phyloP scores from a whole-genome alignment of 2,329 filamentous ascomycete genomes.

The Neonectria neomacrospora region DNA sequence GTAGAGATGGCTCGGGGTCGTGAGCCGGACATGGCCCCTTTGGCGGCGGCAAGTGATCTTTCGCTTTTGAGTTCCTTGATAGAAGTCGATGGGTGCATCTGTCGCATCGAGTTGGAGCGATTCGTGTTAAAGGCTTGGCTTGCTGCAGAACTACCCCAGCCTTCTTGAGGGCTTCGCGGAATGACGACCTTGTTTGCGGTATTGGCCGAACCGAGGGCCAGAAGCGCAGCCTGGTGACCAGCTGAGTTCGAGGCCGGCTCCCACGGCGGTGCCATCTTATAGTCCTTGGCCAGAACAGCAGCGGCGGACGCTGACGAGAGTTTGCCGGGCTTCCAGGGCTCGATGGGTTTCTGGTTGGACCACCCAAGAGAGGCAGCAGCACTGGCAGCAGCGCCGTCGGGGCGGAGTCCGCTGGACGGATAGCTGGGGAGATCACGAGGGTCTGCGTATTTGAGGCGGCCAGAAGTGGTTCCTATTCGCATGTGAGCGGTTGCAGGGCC shows the following conservation, averaged over 20 bases:
- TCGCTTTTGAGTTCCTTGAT: slow-evolving; percentile 62
- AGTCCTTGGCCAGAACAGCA: slow-evolving; percentile 55
- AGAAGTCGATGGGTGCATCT: slow-evolving; percentile 37
- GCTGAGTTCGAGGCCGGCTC: slow-evolving; percentile 71
- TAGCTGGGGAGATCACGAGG: slow-evolving; percentile 80
- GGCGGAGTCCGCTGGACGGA: slow-evolving; percentile 71
- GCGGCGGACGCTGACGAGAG: slow-evolving; percentile 61
- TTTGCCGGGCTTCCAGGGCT: slow-evolving; percentile 73
- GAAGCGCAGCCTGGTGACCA: slow-evolving; percentile 78
- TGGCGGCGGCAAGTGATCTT: slow-evolving; percentile 79
- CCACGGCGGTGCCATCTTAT: slow-evolving; percentile 63
- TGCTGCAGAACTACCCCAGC: slow-evolving; percentile 76
- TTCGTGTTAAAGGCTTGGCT: slow-evolving; percentile 68
- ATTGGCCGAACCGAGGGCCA: slow-evolving; percentile 62
- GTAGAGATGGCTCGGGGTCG: slow-evolving; percentile 74
- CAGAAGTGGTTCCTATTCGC: slow-evolving; percentile 47
- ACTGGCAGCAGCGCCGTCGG: slow-evolving; percentile 71
- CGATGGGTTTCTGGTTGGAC: slow-evolving; percentile 72
- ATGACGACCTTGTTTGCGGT: slow-evolving; percentile 43
- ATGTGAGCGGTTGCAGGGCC: slow-evolving; percentile 26
- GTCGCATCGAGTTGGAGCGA: slow-evolving; percentile 45
- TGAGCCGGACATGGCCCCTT: slow-evolving; percentile 74
- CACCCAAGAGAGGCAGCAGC: slow-evolving; percentile 81
- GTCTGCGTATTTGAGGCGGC: slow-evolving; percentile 75
- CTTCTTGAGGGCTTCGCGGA: slow-evolving; percentile 43